phyloP scores from a whole-genome alignment of 2,329 filamentous ascomycete genomes.

The Colletotrichum limetticola region DNA sequence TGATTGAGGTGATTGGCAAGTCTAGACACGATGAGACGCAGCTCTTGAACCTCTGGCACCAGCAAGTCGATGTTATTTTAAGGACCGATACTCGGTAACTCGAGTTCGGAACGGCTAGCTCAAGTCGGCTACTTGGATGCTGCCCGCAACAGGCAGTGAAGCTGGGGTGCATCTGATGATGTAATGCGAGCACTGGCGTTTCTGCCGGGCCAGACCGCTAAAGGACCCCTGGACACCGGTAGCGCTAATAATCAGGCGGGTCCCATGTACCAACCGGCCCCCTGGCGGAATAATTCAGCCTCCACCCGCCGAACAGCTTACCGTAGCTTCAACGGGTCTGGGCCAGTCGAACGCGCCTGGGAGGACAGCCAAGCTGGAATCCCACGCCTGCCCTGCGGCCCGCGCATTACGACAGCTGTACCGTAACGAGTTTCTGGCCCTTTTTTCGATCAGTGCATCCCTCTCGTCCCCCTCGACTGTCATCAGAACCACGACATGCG shows the following conservation, averaged over 20 bases:
- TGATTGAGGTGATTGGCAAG: not conserved
- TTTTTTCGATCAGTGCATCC: slow-evolving; percentile 5
- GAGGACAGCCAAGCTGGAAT: slow-evolving; percentile 7
- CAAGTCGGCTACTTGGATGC: slow-evolving; percentile 18
- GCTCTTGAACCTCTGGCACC: not conserved
- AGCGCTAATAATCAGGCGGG: not conserved
- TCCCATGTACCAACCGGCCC: not conserved
- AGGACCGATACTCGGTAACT: slow-evolving; percentile 23
- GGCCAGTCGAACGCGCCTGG: not conserved
- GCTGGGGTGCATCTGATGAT: slow-evolving; percentile 16
- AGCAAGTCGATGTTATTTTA: slow-evolving; percentile 6
- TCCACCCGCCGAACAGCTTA: slow-evolving; percentile 37
- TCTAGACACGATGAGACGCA: not conserved
- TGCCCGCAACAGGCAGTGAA: not conserved
- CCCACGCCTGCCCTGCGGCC: slow-evolving; percentile 14
- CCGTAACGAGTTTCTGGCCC: slow-evolving; percentile 22
- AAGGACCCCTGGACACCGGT: slow-evolving; percentile 4
- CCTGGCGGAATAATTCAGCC: slow-evolving; percentile 35
- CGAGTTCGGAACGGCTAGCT: not conserved
- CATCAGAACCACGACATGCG: slow-evolving; percentile 26
- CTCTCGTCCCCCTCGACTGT: not conserved
- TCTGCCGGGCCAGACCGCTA: slow-evolving; percentile 18
- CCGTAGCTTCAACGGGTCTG: slow-evolving; percentile 37
- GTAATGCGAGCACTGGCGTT: slow-evolving; percentile 9
- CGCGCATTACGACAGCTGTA: slow-evolving; percentile 34